Evolutionary conservation across 2,329 filamentous ascomycete genomes (phyloP), one percentile per base, ranked within the genome.

Genomic region (Paecilomyces sp.): DNA sequence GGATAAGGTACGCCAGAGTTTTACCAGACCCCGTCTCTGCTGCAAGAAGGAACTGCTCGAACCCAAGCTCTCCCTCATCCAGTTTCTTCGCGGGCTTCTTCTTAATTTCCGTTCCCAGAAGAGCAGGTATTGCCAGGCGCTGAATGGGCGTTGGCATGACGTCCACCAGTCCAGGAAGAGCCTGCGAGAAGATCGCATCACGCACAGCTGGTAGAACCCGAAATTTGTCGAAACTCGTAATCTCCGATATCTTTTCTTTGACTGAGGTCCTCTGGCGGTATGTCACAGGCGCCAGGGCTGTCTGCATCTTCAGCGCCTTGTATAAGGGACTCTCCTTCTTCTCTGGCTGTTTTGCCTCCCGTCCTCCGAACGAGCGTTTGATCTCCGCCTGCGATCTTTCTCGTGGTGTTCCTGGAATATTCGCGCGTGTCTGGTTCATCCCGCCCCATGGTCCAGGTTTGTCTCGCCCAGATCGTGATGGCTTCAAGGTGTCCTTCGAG

Each of bases 1-100:
- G 95, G 4, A 97, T 76, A 4, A 97, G 79, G 71, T 99, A 99
- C 8, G 94, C 91, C 62, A 99, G 80, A 0, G 94, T 99, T 80
- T 99, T 99, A 61, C 94, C 94, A 0, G 94, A 97, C 12, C 94
- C 94, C 0, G 94, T 99, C 79, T 99, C 94, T 11, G 94, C 94
- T 3, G 94, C 94, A 56, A 99, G 81, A 12, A 99, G 82, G 70
- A 91, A 97, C 57, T 86, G 81, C 58, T 86, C 79, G 68, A 84
- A 76, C 79, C 83, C 61, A 77, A 75, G 65, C 70, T 82, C 59
- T 63, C 71, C 63, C 55, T 75, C 72, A 36, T 58, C 63, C 56
- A 64, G 61, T 47, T 70, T 65, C 52, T 67, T 68, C n/a, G 56
- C 56, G 13, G 66, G 53, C 64, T 75, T 71, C 56, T 64, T 73